Base-by-base conservation (phyloP, 345 rosid species). In the Citrus maxima region DNA sequence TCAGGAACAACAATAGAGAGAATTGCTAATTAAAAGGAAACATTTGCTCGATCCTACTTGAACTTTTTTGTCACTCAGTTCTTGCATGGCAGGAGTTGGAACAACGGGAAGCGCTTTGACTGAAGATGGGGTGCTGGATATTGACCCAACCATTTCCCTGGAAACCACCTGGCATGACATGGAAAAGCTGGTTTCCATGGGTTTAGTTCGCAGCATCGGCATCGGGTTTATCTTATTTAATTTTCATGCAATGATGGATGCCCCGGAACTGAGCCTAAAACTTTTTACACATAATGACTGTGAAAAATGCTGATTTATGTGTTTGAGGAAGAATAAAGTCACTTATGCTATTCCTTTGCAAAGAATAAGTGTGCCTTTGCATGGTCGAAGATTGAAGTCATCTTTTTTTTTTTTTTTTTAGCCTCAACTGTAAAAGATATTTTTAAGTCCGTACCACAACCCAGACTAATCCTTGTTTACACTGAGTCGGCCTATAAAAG, bases 161-260 rank as follows among this genome's bases (percentile, higher is more conserved):
- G 97, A 93, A 78, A 88, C 89, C 24, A 95, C 98, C 58, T 95
- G 97, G 98, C 98, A 85, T 84, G 86, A 84, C 61, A 93, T 93
- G 98, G 98, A 95, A 90, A 89, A 87, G 81, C 90, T 95, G 68
- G 94, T 91, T 77, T 88, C 95, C 62, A 84, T 85, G 95, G 94
- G 95, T 65, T 87, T 93, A 76, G 94, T 85, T 80, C 95, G 93
- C 69, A 95, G 97, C 90, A 91, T 95, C 8, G 98, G 97, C 32
- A 89, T 89, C 83, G 85, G 93, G 97, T 42, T 42, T 90, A 42
- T n/a, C 19, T 16, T n/a, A 19, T 62, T 42, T 64, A 40, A 40
- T 40, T 40, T 40, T 40, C 46, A 40, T 10, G 12, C 10, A 40
- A 8, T 40, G 46, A 40, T 40, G 13, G 46, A 40, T 40, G 46